phyloP scores from a whole-genome alignment of 1,284 basidiomycete species.

The Austroboletus olivaceoglutinosus region DNA sequence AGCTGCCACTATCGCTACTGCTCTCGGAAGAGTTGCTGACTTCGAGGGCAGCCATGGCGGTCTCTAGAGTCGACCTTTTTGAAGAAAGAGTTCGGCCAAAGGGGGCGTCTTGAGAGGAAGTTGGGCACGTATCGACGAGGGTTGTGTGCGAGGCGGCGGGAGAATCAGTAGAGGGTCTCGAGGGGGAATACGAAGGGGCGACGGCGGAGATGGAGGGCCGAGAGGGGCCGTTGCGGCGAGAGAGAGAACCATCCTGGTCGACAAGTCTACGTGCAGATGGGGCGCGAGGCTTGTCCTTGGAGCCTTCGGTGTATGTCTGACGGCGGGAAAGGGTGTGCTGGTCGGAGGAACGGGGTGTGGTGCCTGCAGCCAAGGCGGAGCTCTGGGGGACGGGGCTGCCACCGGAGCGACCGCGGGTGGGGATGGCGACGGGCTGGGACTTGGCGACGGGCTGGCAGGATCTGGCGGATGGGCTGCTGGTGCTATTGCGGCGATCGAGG shows the following conservation, averaged over 20 bases:
- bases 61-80: slow-evolving; percentile 36
- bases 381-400: slow-evolving; percentile 33
- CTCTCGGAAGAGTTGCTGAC: slow-evolving; percentile 39
- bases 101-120: slow-evolving; percentile 26
- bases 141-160: slow-evolving; percentile 20
- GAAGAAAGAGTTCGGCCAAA: slow-evolving; percentile 30
- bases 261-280: slow-evolving; percentile 60
- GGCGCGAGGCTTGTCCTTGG: slow-evolving; percentile 48
- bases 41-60: slow-evolving; percentile 40
- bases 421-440: slow-evolving; percentile 33
- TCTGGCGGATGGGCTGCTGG: slow-evolving; percentile 39
- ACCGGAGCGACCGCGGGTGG: slow-evolving; percentile 31
- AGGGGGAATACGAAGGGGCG: slow-evolving; percentile 32
- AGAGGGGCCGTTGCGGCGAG: slow-evolving; percentile 44
- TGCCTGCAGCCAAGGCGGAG: slow-evolving; percentile 16
- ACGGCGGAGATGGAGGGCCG: slow-evolving; percentile 51
- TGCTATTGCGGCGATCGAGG: slow-evolving; percentile 51
- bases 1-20: slow-evolving; percentile 58
- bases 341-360: slow-evolving; percentile 40
- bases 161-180: slow-evolving; percentile 21
- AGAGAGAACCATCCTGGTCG: slow-evolving; percentile 50
- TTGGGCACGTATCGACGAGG: slow-evolving; percentile 16
- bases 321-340: slow-evolving; percentile 45
- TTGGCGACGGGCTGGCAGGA: slow-evolving; percentile 32
- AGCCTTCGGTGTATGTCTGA: slow-evolving; percentile 42